These are phyloP conservation scores for Cynara cardunculus DNA, from an alignment of 129 eudicot genomes.

Conservation along the genomic window DNA sequence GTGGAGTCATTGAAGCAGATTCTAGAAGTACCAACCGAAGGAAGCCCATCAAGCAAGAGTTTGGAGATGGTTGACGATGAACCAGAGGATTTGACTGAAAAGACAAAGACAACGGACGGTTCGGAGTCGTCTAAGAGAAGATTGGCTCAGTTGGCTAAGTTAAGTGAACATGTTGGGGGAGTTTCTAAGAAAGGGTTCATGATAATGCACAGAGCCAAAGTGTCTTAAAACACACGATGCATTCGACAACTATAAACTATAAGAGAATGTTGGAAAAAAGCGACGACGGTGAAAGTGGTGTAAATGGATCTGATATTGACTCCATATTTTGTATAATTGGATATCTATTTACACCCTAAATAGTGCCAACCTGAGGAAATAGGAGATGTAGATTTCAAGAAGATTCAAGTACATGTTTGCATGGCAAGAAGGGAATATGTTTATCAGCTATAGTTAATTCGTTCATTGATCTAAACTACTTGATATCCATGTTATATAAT, in stretches of 20 bases:
- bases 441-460: conserved; percentile 1
- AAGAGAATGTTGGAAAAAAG: conserved; percentile 5
- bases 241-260: background rate
- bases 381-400: conserved; percentile 6
- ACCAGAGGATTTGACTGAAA: conserved; percentile 29
- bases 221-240: conserved; percentile 32
- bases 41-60: conserved; percentile 44
- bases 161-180: conserved; percentile 73
- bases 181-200: conserved; percentile 63
- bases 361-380: background rate
- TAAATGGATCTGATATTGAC: conserved; percentile 6
- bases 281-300: background rate
- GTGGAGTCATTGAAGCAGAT: conserved; percentile 69
- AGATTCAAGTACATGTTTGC: conserved; percentile 8
- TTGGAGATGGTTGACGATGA: conserved; percentile 36
- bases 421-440: background rate
- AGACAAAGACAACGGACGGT: conserved; percentile 25
- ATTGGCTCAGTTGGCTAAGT: conserved; percentile 66
- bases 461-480: conserved; percentile 6
- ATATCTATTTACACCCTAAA: conserved; percentile 11
- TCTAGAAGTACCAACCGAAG: conserved; percentile 36
- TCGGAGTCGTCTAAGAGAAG: conserved; percentile 75
- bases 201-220: conserved; percentile 86
- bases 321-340: conserved; percentile 10
- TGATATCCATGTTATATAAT: background rate